A percentile compares a stretch with the other conserved stretches of the same genome.
These are phyloP conservation scores for Rugonectria rugulosa DNA, from an alignment of 2,329 filamentous ascomycete species.

Conservation along the genomic window DNA sequence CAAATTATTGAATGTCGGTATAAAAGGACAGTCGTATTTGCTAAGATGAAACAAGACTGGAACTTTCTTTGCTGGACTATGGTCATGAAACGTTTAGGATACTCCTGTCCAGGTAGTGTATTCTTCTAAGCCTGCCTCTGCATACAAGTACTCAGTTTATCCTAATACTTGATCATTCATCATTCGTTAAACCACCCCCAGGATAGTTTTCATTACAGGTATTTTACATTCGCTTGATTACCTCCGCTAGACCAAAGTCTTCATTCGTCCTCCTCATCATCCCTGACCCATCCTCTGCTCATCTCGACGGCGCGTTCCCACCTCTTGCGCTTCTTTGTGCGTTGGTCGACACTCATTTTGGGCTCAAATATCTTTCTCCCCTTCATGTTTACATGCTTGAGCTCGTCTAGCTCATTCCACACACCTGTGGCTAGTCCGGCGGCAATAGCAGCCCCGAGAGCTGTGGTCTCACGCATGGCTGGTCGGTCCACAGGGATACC, in stretches of 20 bases:
- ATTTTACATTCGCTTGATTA: constrained; percentile 16
- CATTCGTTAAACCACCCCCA: constrained; percentile 1
- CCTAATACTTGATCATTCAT: background rate
- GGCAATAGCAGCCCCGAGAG: constrained; percentile 86
- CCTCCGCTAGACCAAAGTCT: constrained; percentile 1
- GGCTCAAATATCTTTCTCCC: constrained; percentile 77
- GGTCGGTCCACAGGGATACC: constrained; percentile 84
- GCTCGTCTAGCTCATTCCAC: constrained; percentile 78
- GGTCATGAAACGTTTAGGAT: too few relatives aligned
- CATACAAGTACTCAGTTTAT: background rate
- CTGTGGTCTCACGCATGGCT: constrained; percentile 89
- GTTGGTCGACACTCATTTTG: constrained; percentile 57
- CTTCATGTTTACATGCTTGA: constrained; percentile 75
- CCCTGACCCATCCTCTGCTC: constrained; percentile 61
- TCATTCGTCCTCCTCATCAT: constrained; percentile 32
- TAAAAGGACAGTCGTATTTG: too few relatives aligned
- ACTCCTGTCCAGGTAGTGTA: too few relatives aligned
- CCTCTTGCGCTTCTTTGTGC: constrained; percentile 53
- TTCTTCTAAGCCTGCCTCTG: background rate
- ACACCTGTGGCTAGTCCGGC: constrained; percentile 84
- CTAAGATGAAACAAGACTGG: too few relatives aligned
- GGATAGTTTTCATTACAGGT: constrained; percentile 5
- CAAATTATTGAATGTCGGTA: too few relatives aligned
- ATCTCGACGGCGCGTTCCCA: constrained; percentile 68
- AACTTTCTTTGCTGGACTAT: too few relatives aligned